phyloP scores from a whole-genome alignment of 257 asterid species.

The Solanum boliviense region DNA sequence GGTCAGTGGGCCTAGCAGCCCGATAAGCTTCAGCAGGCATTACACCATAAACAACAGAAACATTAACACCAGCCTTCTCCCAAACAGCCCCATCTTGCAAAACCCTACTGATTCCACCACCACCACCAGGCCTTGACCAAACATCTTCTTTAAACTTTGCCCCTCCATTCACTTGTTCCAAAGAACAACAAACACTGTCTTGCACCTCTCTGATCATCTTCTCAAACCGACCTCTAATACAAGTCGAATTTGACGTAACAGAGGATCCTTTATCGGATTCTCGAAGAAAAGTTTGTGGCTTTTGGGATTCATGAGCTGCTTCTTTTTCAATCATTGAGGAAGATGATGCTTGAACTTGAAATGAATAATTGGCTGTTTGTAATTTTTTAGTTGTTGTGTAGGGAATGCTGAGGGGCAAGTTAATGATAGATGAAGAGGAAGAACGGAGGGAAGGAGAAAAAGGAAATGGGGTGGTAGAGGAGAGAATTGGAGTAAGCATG shows the following conservation, averaged over 20 bases:
- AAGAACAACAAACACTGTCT: slow-evolving; percentile 63
- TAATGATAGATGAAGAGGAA: background rate
- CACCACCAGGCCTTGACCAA: slow-evolving; percentile 97
- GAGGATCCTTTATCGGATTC: slow-evolving; percentile 26
- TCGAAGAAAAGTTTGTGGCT: slow-evolving; percentile 63
- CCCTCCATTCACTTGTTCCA: slow-evolving; percentile 66
- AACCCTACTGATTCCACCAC: slow-evolving; percentile 93
- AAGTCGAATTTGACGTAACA: slow-evolving; percentile 7
- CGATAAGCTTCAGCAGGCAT: slow-evolving; percentile 99
- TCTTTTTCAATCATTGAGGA: slow-evolving; percentile 42
- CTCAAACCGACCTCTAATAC: slow-evolving; percentile 71
- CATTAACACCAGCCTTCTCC: slow-evolving; percentile 95
- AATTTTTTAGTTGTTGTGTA: slow-evolving; percentile 6
- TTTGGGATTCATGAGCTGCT: slow-evolving; percentile 15
- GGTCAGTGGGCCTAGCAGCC: slow-evolving; percentile 70
- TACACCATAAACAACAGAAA: slow-evolving; percentile 90
- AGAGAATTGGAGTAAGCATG: slow-evolving; percentile 7
- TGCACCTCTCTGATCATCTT: slow-evolving; percentile 87
- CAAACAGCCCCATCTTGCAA: slow-evolving; percentile 79
- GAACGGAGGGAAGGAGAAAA: background rate
- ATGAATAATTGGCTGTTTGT: slow-evolving; percentile 7
- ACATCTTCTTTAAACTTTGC: slow-evolving; percentile 68
- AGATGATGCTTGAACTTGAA: background rate
- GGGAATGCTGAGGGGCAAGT: background rate
- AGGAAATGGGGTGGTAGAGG: background rate